Evolutionary conservation across 768 basidiomycete genomes (phyloP).

Genomic region (Lactifluus subvellereus): DNA sequence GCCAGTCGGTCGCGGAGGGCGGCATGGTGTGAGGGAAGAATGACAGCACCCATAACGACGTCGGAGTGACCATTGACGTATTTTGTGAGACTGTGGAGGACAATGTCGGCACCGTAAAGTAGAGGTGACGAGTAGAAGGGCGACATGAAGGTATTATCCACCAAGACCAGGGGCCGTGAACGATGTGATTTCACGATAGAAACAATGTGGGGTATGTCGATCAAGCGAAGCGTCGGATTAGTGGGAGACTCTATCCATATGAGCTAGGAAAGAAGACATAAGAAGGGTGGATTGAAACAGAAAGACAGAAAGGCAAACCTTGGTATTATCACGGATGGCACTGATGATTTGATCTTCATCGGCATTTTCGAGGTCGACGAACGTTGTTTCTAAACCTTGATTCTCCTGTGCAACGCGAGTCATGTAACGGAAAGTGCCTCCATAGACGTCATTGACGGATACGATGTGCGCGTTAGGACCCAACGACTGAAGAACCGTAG

Average conservation of each 20-base stretch:
- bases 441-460: conserved; percentile 90
- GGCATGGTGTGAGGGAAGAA: conserved; percentile 54
- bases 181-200: conserved; percentile 58
- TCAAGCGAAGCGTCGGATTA: conserved; percentile 86
- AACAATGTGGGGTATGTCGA: conserved; percentile 71
- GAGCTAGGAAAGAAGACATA: conserved; percentile 42
- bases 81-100: conserved; percentile 80
- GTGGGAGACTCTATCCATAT: conserved; percentile 96
- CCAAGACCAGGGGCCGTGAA: conserved; percentile 68
- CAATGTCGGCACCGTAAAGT: conserved; percentile 77
- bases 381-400: conserved; percentile 67
- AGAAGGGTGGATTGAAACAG: neutral
- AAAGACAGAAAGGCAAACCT: conserved; percentile 41
- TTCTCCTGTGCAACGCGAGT: conserved; percentile 55
- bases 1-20: conserved; percentile 52
- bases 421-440: conserved; percentile 88
- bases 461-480: conserved; percentile 75
- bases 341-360: conserved; percentile 58
- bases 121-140: conserved; percentile 90
- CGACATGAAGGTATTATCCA: conserved; percentile 94
- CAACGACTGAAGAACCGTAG: conserved; percentile 71
- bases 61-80: conserved; percentile 95
- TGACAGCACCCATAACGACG: conserved; percentile 82
- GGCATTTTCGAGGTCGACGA: conserved; percentile 71
- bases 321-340: conserved; percentile 72